Evolutionary conservation across 2,329 filamentous ascomycete species (phyloP), one percentile per base, ranked within the genome.

Genomic region (Coleophoma eucalyptorum): DNA sequence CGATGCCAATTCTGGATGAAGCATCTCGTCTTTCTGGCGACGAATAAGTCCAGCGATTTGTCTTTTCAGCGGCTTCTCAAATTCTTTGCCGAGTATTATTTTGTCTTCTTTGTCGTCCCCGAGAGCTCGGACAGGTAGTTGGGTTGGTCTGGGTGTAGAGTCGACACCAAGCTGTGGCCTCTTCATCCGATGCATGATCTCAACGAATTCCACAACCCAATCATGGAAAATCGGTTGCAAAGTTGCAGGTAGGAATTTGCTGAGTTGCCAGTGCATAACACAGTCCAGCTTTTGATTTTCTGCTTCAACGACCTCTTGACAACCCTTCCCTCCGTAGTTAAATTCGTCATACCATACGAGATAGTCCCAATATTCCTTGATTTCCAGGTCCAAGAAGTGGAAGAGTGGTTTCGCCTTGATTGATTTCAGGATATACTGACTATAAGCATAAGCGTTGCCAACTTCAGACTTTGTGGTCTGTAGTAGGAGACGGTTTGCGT

Each of bases 301-400:
- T 10, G 77, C 77, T 59, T 85, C 84, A 7, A 87, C 78, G 3
- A 97, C 89, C 62, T 94, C 83, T 46, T 86, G 83, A 58, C 90
- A 96, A 4, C 89, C 94, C 64, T 95, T 95, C 54, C 94, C 94
- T 50, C 94, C 95, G 63, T 97, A 97, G 74, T 99, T 99, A 77
- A 93, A 97, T 69, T 97, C 90, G 61, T 99, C 94, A 60, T 97
- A 97, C 94, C 94, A 99, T 4, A 97, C 85, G 0, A 99, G 83
- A 63, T 97, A 97, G 68, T 99, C 94, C 94, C 94, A 99, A 69
- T 97, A 99, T 67, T 99, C 94, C 59, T 93, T 96, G 69, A 99
- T 94, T 61, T 97, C 90, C 3, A 99, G 78, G 62, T 99, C 94
- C 56, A 99, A 84, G 65, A 99, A 99, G 68, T 97, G 90, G 72